Base-by-base conservation (phyloP, 768 basidiomycete genomes). In the Mrakia hoshinonis region DNA sequence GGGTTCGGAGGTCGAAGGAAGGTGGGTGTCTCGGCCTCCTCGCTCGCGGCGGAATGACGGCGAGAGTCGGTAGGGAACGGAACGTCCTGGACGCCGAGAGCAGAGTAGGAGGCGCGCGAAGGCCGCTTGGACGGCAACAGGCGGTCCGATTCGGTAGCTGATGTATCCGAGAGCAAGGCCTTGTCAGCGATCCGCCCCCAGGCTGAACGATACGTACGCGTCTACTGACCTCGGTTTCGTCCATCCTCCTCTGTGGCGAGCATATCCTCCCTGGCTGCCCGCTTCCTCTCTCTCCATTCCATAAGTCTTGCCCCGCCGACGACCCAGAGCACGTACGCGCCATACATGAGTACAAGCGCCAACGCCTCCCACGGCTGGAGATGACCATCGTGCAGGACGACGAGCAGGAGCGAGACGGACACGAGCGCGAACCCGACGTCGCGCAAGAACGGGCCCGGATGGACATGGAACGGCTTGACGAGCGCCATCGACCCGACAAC, bases 401-500 rank as follows among this genome's bases (percentile, higher is more conserved):
- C 77, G 15, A 98, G 83, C 1, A 96, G 82, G n/a, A 90, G 75
- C n/a, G 80, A 67, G 51, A 97, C 86, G 0, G 95, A 89, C 12
- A 85, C 76, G n/a, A 89, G 86, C 81, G 97, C 97, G 83, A 98
- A 98, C 6, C 90, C 88, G 39, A 95, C 90, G 79, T 99, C 96
- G 48, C 96, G 88, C 13, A 97, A 80, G 81, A 98, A 99, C 0
- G 90, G 88, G 22, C 83, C 81, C 0, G 83, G 86, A 43, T 88
- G 82, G 36, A 98, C 92, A 75, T 86, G 85, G 81, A 99, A 99
- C 0, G 95, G 94, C 70, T 89, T 90, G 80, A 98, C 92, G 79
- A 98, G 87, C 75, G 91, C 93, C 88, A 99, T 95, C n/a, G 90
- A 89, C 10, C 96, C 96, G 15, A 92, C 95, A 29, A 99, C 96